Conservation (phyloP, 139 green algal species). For the Medakamo hakoo region DNA sequence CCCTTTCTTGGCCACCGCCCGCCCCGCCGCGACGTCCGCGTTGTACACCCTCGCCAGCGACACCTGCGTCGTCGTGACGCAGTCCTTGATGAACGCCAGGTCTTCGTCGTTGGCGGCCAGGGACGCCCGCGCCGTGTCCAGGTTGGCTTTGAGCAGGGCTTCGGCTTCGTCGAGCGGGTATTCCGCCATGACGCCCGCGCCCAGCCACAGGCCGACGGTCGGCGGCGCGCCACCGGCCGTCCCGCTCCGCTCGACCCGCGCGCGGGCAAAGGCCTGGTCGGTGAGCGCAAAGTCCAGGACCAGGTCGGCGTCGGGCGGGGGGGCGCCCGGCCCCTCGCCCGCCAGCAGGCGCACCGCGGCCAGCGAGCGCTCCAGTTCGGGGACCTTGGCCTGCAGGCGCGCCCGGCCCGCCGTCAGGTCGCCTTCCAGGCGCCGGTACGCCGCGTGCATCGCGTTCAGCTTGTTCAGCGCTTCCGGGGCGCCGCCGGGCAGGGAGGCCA, state of each 20-base stretch:
- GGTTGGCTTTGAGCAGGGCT: constrained; percentile 12
- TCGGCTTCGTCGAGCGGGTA: constrained; percentile 49
- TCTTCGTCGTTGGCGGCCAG: neutral
- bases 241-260: constrained; percentile 17
- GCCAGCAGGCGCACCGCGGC: constrained; percentile 26
- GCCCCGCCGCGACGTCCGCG: constrained; percentile 32
- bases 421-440: constrained; percentile 29
- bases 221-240: neutral
- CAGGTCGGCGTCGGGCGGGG: neutral
- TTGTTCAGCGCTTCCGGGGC: constrained; percentile 21
- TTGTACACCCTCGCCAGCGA: constrained; percentile 71
- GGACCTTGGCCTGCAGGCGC: constrained; percentile 26
- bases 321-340: constrained; percentile 11
- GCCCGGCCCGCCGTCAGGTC: constrained; percentile 21
- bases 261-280: constrained; percentile 46
- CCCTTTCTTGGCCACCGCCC: neutral
- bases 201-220: constrained; percentile 57
- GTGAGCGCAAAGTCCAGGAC: constrained; percentile 43
- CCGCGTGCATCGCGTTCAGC: constrained; percentile 21
- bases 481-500: no score
- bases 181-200: constrained; percentile 68
- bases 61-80: constrained; percentile 17
- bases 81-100: neutral
- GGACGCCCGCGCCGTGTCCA: constrained; percentile 2
- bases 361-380: constrained; percentile 35